Conservation (phyloP, 331 rosid species). For the Quercus tomentella region DNA sequence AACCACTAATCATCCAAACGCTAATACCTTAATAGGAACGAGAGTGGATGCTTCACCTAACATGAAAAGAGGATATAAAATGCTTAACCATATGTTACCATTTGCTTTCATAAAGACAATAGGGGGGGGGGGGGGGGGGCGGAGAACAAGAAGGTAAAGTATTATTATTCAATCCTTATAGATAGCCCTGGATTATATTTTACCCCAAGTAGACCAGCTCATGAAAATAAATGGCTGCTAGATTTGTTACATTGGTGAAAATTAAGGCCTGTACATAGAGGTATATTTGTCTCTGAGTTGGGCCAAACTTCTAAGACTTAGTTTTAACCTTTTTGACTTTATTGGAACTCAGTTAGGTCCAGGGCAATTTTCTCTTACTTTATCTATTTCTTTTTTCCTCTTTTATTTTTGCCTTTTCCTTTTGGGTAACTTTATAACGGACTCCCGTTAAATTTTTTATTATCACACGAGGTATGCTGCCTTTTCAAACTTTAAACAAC, state of each 20-base stretch:
- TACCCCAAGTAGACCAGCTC: neutral
- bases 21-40: too few species aligned
- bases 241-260: neutral
- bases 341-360: neutral
- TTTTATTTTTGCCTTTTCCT: neutral
- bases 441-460: neutral
- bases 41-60: too few species aligned
- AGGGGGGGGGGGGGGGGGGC: rapidly evolving
- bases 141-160: too few species aligned
- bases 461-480: conserved; percentile 4
- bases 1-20: too few species aligned
- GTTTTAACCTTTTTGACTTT: neutral
- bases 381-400: neutral
- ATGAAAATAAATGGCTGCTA: neutral
- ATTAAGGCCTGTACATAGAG: neutral
- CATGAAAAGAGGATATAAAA: too few species aligned
- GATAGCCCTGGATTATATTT: too few species aligned
- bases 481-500: conserved; percentile 25
- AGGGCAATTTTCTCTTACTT: too few species aligned
- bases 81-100: too few species aligned
- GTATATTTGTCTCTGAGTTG: conserved; percentile 21
- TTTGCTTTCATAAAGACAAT: too few species aligned
- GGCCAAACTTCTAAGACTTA: conserved; percentile 1
- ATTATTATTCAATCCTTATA: too few species aligned
- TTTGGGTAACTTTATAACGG: neutral